Evolutionary conservation across 164 flowering plant genomes (phyloP).

Genomic region (Paratinospora sagittata): DNA sequence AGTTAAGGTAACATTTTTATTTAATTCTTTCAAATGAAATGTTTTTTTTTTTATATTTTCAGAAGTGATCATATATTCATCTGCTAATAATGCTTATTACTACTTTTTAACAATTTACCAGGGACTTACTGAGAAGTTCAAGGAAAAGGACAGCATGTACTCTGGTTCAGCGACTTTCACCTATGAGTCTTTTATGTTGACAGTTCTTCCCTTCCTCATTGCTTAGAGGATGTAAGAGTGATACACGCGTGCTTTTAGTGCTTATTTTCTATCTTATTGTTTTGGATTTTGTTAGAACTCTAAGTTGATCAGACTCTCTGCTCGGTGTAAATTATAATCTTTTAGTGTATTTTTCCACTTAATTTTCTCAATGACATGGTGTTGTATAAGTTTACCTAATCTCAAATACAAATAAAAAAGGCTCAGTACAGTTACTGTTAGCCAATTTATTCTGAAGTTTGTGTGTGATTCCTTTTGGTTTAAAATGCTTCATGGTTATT

Average conservation of each 20-base stretch:
- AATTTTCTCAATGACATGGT: too few species aligned
- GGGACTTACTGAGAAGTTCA: constrained; percentile 79
- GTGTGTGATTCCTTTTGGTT: too few species aligned
- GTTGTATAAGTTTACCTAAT: too few species aligned
- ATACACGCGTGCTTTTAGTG: too few species aligned
- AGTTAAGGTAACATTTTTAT: constrained; percentile 26
- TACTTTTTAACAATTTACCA: constrained; percentile 17
- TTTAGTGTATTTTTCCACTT: neutral
- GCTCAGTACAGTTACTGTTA: too few species aligned
- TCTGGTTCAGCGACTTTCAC: constrained; percentile 55
- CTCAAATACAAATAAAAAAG: too few species aligned
- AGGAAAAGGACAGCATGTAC: constrained; percentile 52
- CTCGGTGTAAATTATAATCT: neutral
- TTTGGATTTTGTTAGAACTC: too few species aligned
- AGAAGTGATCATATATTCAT: neutral
- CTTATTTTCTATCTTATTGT: too few species aligned
- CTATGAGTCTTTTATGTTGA: constrained; percentile 60
- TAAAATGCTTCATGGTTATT: too few species aligned
- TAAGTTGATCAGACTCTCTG: neutral
- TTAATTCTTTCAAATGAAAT: neutral
- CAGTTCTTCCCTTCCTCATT: constrained; percentile 62
- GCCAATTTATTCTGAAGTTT: too few species aligned
- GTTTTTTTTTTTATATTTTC: neutral
- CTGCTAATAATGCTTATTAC: neutral
- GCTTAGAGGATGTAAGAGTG: constrained; percentile 24